Conservation (phyloP, 129 eudicot species). For the Flaveria sonorensis region DNA sequence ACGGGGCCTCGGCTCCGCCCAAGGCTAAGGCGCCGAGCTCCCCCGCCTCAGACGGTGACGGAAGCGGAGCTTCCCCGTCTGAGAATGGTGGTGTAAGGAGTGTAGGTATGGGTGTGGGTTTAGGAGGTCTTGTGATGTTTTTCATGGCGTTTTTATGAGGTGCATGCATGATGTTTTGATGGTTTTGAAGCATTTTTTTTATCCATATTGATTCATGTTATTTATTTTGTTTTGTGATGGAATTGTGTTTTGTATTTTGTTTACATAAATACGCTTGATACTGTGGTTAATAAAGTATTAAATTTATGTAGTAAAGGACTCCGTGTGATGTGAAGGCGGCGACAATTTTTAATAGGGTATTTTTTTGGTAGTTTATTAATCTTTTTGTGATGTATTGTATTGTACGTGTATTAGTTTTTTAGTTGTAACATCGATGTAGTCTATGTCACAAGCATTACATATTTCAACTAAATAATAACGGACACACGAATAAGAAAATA, state of each 20-base stretch:
- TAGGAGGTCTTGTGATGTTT: conserved; percentile 32
- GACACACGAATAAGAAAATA: too few species aligned
- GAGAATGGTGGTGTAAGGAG: conserved; percentile 36
- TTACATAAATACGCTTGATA: background rate
- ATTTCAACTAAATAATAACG: too few species aligned
- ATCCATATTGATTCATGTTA: conserved; percentile 7
- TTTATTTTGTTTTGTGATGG: conserved; percentile 8
- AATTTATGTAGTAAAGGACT: too few species aligned
- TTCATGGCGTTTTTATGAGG: conserved; percentile 34
- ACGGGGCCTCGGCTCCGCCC: conserved; percentile 34
- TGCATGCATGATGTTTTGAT: background rate
- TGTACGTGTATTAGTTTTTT: too few species aligned
- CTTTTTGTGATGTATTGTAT: too few species aligned
- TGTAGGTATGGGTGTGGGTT: conserved; percentile 33
- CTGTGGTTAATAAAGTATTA: too few species aligned
- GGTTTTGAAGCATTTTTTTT: conserved; percentile 21
- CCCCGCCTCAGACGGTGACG: conserved; percentile 2
- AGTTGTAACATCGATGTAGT: too few species aligned
- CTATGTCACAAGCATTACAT: too few species aligned
- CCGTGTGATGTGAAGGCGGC: too few species aligned
- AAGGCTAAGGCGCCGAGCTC: conserved; percentile 30
- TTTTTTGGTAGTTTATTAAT: too few species aligned
- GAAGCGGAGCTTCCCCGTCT: background rate
- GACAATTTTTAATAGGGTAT: too few species aligned
- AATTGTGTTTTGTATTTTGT: background rate